A percentile compares a stretch with the other conserved stretches of the same genome.
Conservation (phyloP, 2,329 filamentous ascomycete genomes). For the Fusarium concolor region DNA sequence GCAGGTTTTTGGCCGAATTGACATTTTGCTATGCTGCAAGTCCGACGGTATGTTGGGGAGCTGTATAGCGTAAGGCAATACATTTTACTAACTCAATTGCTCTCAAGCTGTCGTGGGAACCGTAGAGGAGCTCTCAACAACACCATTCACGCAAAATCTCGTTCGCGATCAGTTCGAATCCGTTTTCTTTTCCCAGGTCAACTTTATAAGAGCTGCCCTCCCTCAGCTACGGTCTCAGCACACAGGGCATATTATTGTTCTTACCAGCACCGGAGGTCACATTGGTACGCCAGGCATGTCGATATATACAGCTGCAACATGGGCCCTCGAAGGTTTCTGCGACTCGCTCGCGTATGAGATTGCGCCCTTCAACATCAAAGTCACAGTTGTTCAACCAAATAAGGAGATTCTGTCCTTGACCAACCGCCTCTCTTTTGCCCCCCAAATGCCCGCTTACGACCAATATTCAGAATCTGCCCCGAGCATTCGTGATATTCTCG, state of each 20-base stretch:
- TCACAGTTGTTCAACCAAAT: slow-evolving; percentile 95
- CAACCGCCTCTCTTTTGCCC: slow-evolving; percentile 86
- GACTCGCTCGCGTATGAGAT: slow-evolving; percentile 97
- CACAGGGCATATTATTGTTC: slow-evolving; percentile 88
- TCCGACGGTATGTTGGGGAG: slow-evolving; percentile 73
- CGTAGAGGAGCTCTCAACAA: slow-evolving; percentile 87
- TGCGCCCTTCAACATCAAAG: slow-evolving; percentile 94
- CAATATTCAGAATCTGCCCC: slow-evolving; percentile 70
- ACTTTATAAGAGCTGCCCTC: slow-evolving; percentile 90
- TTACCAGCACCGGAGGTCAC: slow-evolving; percentile 91
- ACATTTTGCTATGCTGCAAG: slow-evolving; percentile 90
- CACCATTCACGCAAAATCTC: slow-evolving; percentile 77
- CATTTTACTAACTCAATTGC: slow-evolving; percentile 27
- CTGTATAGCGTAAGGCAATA: not conserved
- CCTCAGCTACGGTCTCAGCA: slow-evolving; percentile 82
- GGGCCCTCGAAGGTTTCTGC: slow-evolving; percentile 96
- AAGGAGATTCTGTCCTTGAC: slow-evolving; percentile 91
- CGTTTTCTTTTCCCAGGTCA: slow-evolving; percentile 95
- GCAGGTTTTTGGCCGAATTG: slow-evolving; percentile 84
- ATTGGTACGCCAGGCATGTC: slow-evolving; percentile 92
- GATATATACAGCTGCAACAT: slow-evolving; percentile 91
- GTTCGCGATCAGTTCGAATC: slow-evolving; percentile 93
- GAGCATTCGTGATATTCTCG: slow-evolving; percentile 84
- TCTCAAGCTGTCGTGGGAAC: slow-evolving; percentile 83
- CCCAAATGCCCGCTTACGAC: slow-evolving; percentile 71